Conservation (phyloP, 176 grass and related monocot species). For the Elaeis guineensis region DNA sequence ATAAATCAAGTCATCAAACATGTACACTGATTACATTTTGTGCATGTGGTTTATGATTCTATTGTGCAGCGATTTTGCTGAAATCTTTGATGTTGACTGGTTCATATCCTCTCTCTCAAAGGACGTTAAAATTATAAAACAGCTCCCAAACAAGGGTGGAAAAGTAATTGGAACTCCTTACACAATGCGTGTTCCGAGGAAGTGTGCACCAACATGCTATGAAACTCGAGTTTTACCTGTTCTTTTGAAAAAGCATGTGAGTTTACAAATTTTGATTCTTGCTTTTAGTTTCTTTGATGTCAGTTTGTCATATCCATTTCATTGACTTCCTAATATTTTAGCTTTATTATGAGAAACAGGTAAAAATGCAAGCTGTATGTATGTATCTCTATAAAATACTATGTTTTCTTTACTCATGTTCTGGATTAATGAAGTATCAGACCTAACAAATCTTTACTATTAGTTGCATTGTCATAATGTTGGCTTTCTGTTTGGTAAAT, state of each 20-base stretch:
- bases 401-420: too few species aligned
- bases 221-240: constrained; percentile 71
- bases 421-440: too few species aligned
- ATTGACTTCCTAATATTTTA: too few species aligned
- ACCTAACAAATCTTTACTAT: too few species aligned
- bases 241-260: constrained; percentile 84
- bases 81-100: constrained; percentile 83
- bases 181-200: constrained; percentile 87
- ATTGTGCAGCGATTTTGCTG: constrained; percentile 57
- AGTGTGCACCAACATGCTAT: constrained; percentile 83
- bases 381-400: too few species aligned
- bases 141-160: constrained; percentile 56
- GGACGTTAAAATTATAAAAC: constrained; percentile 71
- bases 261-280: background rate
- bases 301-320: too few species aligned
- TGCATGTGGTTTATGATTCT: background rate
- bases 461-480: too few species aligned
- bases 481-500: too few species aligned
- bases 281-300: too few species aligned
- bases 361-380: too few species aligned
- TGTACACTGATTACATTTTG: constrained; percentile 1
- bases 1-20: background rate
- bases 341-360: too few species aligned
- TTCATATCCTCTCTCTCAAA: constrained; percentile 75
- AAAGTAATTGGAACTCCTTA: constrained; percentile 44